Percentiles rank a stretch among this genome's conserved stretches.
phyloP scores from a whole-genome alignment of 805 yeast genomes.

The Myxozyma vanderwaltii region DNA sequence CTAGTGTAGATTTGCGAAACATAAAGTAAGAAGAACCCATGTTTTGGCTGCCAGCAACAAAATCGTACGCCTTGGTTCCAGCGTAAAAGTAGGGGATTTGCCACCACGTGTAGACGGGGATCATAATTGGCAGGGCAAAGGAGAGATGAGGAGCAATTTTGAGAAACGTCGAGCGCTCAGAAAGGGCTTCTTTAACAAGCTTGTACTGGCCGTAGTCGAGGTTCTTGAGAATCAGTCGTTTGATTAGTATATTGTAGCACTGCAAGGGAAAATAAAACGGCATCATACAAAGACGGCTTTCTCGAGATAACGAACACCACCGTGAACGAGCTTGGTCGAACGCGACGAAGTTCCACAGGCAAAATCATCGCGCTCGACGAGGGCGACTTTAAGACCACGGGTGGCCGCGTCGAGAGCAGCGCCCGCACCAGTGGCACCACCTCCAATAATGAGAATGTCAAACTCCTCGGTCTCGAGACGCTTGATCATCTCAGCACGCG shows the following conservation, averaged over 20 bases:
- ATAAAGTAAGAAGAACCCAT: conserved; percentile 75
- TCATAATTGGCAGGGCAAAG: conserved; percentile 83
- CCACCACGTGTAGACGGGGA: conserved; percentile 96
- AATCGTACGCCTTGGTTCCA: conserved; percentile 89
- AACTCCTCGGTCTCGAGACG: conserved; percentile 44
- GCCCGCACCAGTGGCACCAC: conserved; percentile 96
- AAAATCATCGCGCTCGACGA: conserved; percentile 85
- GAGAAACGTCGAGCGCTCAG: conserved; percentile 82
- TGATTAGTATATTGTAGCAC: too few relatives aligned
- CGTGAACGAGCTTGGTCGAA: conserved; percentile 95
- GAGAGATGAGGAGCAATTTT: conserved; percentile 92
- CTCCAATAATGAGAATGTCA: conserved; percentile 88
- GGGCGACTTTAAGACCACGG: conserved; percentile 85
- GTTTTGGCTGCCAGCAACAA: conserved; percentile 86
- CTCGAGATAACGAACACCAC: conserved; percentile 94
- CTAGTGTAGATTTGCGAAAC: conserved; percentile 64
- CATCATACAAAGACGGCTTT: conserved; percentile 73
- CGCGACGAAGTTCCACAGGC: conserved; percentile 93
- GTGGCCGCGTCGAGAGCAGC: conserved; percentile 88
- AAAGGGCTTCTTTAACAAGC: conserved; percentile 83
- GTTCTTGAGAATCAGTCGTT: conserved; percentile 52
- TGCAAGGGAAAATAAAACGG: background rate
- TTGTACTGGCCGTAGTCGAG: conserved; percentile 86
- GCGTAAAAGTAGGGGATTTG: conserved; percentile 90
- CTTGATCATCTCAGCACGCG: conserved; percentile 29